Evolutionary conservation across 1,284 basidiomycete species (phyloP).

Genomic region (Ustilago tritici): DNA sequence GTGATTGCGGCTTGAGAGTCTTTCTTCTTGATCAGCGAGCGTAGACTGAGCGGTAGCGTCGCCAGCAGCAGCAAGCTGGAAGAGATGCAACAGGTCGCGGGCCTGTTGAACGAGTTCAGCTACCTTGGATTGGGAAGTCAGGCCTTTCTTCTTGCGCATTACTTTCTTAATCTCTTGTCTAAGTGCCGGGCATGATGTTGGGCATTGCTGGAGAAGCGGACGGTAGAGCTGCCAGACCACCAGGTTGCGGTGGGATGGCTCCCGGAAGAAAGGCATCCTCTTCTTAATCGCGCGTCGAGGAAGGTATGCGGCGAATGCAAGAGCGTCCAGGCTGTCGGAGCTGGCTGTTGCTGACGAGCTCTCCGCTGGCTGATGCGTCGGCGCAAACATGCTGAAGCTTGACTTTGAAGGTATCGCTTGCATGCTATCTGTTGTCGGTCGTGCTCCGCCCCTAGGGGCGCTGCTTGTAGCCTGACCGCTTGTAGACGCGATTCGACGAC

Average conservation of each 20-base stretch:
- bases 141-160: constrained; percentile 25
- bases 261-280: constrained; percentile 47
- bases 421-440: constrained; percentile 4
- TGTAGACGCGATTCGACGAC: neutral
- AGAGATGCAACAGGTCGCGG: constrained; percentile 15
- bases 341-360: neutral
- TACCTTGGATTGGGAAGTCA: constrained; percentile 28
- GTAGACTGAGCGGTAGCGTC: constrained; percentile 13
- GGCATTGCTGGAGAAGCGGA: constrained; percentile 45
- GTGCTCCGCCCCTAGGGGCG: constrained; percentile 11
- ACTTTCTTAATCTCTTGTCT: constrained; percentile 19
- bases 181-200: constrained; percentile 19
- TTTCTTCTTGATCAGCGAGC: constrained; percentile 18
- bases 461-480: neutral
- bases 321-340: neutral
- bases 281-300: constrained; percentile 26
- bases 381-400: constrained; percentile 16
- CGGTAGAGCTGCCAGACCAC: constrained; percentile 55
- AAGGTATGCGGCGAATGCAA: constrained; percentile 12
- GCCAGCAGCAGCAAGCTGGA: constrained; percentile 10
- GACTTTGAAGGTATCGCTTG: constrained; percentile 27
- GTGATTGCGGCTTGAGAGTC: constrained; percentile 23
- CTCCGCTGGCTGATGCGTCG: neutral
- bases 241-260: constrained; percentile 25
- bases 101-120: constrained; percentile 13